These are phyloP conservation scores for Barnettozyma sp. DNA, from an alignment of 805 yeast species.

Conservation along the genomic window DNA sequence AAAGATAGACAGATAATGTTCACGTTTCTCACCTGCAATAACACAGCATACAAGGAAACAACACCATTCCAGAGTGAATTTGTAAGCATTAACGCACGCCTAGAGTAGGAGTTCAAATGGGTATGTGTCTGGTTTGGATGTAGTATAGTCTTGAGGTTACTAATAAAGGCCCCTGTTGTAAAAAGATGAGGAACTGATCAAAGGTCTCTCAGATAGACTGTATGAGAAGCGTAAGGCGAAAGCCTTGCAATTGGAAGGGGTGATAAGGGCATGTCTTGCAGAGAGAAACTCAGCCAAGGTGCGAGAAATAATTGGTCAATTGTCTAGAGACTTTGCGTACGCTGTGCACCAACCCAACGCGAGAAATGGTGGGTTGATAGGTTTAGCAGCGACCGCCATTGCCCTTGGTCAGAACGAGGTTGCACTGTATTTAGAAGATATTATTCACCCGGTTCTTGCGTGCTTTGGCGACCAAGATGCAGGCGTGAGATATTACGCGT, in stretches of 20 bases:
- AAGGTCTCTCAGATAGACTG: slow-evolving; percentile 65
- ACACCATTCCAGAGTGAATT: too few species aligned
- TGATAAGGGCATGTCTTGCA: slow-evolving; percentile 62
- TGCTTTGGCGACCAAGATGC: slow-evolving; percentile 97
- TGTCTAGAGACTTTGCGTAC: slow-evolving; percentile 71
- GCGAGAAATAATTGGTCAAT: slow-evolving; percentile 57
- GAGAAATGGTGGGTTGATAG: slow-evolving; percentile 92
- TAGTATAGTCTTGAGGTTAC: neutral
- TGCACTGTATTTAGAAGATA: slow-evolving; percentile 73
- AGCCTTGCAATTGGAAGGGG: slow-evolving; percentile 70
- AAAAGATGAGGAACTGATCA: slow-evolving; percentile 54
- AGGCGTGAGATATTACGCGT: slow-evolving; percentile 93
- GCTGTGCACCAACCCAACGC: slow-evolving; percentile 82
- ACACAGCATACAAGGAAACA: too few species aligned
- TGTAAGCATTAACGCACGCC: too few species aligned
- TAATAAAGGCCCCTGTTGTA: neutral
- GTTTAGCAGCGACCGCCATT: slow-evolving; percentile 91
- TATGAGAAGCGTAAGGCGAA: slow-evolving; percentile 76
- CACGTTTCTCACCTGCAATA: too few species aligned
- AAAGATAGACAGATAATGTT: too few species aligned
- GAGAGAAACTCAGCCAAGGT: slow-evolving; percentile 56
- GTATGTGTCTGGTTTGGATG: neutral
- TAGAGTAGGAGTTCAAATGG: slow-evolving; percentile 1
- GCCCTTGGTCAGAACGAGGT: slow-evolving; percentile 84
- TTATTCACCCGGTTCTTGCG: slow-evolving; percentile 87